Percentiles rank a stretch among this genome's conserved stretches.
Conservation (phyloP, 2,329 filamentous ascomycete genomes). For the Amphichorda felina region DNA sequence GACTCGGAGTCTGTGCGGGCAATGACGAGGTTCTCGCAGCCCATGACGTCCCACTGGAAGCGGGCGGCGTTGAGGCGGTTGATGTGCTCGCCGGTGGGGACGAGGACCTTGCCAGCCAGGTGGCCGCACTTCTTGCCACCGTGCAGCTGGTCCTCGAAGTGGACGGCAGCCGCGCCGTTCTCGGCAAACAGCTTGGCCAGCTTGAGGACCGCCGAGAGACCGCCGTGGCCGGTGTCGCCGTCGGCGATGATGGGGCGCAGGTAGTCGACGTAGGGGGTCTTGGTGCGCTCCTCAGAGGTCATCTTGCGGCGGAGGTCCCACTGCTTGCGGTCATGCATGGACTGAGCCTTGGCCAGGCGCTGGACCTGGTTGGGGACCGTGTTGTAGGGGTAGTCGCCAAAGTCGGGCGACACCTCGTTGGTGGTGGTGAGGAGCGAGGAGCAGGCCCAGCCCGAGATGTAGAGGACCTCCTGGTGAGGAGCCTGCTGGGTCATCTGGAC, state of each 20-base stretch:
- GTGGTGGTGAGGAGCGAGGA: slow-evolving; percentile 86
- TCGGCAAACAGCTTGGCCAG: slow-evolving; percentile 96
- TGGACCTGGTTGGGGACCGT: slow-evolving; percentile 98
- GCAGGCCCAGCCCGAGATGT: slow-evolving; percentile 95
- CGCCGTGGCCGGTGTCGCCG: slow-evolving; percentile 91
- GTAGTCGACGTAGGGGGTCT: slow-evolving; percentile 81
- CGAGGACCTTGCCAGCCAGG: slow-evolving; percentile 88
- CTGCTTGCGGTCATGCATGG: slow-evolving; percentile 91
- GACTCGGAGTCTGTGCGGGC: slow-evolving; percentile 94
- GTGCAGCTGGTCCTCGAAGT: slow-evolving; percentile 96
- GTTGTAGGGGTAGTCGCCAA: slow-evolving; percentile 98
- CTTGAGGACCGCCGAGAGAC: slow-evolving; percentile 85
- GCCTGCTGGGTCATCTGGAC: slow-evolving; percentile 99
- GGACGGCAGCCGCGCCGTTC: slow-evolving; percentile 89
- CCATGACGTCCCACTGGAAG: slow-evolving; percentile 99
- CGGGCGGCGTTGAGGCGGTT: slow-evolving; percentile 84
- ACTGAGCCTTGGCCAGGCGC: slow-evolving; percentile 89
- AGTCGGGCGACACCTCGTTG: slow-evolving; percentile 95
- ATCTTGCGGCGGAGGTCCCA: slow-evolving; percentile 78
- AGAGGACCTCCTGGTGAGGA: slow-evolving; percentile 87
- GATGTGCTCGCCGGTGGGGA: slow-evolving; percentile 90
- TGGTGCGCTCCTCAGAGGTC: slow-evolving; percentile 57
- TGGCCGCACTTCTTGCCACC: slow-evolving; percentile 98
- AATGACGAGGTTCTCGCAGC: slow-evolving; percentile 85
- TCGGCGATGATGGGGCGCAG: slow-evolving; percentile 91